Conservation (phyloP, 208 protist genomes). For the Porcisia hertigi region DNA sequence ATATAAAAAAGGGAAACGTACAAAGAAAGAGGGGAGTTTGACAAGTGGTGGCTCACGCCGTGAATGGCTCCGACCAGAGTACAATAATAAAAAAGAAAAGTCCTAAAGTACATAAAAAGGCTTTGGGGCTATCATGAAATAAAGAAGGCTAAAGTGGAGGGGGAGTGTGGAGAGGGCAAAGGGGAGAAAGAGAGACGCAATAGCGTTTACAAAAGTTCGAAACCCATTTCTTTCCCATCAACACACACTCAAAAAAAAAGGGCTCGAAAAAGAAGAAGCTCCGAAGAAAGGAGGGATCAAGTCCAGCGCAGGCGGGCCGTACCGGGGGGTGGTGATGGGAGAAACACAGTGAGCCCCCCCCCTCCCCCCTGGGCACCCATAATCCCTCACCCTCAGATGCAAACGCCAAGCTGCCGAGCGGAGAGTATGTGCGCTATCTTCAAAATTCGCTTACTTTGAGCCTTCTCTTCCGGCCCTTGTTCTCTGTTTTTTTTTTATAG, state of each 20-base stretch:
- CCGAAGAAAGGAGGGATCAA: background rate
- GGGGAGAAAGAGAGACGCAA: background rate
- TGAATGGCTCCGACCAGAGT: too few relatives aligned
- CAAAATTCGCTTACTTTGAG: background rate
- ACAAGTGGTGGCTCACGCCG: too few relatives aligned
- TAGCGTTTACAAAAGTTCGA: background rate
- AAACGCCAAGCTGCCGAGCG: background rate
- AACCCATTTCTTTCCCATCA: background rate
- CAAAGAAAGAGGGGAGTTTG: too few relatives aligned
- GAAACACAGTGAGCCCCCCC: too few relatives aligned
- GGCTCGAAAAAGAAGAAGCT: background rate
- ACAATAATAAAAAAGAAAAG: conserved; percentile 17
- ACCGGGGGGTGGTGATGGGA: too few relatives aligned
- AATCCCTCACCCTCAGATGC: background rate
- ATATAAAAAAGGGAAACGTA: too few relatives aligned
- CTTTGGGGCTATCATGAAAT: conserved; percentile 17
- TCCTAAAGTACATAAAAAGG: conserved; percentile 10
- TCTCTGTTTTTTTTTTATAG: background rate
- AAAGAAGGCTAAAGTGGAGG: background rate
- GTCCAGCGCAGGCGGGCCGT: background rate
- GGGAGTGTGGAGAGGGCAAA: background rate
- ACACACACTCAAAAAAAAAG: conserved; percentile 2
- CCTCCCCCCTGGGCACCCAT: background rate
- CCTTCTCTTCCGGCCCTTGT: background rate
- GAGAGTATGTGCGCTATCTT: background rate